These are phyloP conservation scores for Phytophthora multivora DNA, from an alignment of 352 stramenopile species.

Conservation along the genomic window DNA sequence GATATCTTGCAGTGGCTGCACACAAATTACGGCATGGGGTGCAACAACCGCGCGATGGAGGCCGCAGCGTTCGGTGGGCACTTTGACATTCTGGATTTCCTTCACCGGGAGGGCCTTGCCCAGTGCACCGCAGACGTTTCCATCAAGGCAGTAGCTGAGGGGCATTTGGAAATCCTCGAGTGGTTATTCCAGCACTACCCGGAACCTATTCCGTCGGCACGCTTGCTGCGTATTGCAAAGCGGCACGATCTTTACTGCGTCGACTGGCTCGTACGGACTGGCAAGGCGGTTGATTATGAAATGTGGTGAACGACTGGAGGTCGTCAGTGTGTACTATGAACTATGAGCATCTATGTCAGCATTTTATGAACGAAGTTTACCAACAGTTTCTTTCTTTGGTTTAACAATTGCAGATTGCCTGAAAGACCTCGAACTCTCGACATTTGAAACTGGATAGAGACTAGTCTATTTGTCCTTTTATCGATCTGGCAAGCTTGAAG, in stretches of 20 bases:
- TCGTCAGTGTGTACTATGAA: conserved; percentile 1
- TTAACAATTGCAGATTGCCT: too few species aligned
- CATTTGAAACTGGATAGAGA: too few species aligned
- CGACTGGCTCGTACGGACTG: conserved; percentile 33
- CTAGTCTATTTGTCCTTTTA: too few species aligned
- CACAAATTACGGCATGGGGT: conserved; percentile 18
- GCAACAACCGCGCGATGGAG: conserved; percentile 30
- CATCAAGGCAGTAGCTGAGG: conserved; percentile 28
- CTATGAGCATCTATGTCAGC: background rate
- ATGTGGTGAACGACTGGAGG: conserved; percentile 15
- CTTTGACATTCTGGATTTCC: conserved; percentile 44
- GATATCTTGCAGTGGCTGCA: conserved; percentile 40
- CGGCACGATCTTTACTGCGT: conserved; percentile 37
- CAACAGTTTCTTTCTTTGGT: too few species aligned
- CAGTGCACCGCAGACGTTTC: conserved; percentile 26
- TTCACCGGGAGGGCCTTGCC: conserved; percentile 22
- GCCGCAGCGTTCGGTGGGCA: conserved; percentile 28
- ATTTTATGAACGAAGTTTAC: too few species aligned
- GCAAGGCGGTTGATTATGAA: conserved; percentile 29
- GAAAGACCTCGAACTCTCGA: too few species aligned
- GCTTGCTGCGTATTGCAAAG: conserved; percentile 39
- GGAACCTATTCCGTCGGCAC: conserved; percentile 27
- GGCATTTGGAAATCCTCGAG: conserved; percentile 38
- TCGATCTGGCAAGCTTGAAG: too few species aligned
- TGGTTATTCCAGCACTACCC: conserved; percentile 36